These are phyloP conservation scores for Boletus reticuloceps DNA, from an alignment of 768 basidiomycete genomes.

Conservation along the genomic window DNA sequence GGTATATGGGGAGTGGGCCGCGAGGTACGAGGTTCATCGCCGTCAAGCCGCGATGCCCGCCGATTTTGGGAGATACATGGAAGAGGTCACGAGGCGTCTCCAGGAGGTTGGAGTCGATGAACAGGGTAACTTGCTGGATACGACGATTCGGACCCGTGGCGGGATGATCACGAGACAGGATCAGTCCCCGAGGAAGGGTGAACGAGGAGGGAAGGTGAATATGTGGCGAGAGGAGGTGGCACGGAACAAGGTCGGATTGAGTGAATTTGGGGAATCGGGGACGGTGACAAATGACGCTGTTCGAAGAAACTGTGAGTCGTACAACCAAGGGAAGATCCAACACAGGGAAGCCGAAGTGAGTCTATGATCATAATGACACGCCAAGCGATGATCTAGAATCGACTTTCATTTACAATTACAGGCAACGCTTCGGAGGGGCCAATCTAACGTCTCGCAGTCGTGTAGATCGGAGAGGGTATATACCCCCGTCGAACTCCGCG, in stretches of 20 bases:
- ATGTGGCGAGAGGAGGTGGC: slow-evolving; percentile 57
- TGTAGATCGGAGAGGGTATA: slow-evolving; percentile 25
- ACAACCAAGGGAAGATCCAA: slow-evolving; percentile 12
- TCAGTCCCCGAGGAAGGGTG: slow-evolving; percentile 15
- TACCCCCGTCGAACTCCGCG: slow-evolving; percentile 16
- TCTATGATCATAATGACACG: not conserved
- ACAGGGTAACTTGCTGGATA: slow-evolving; percentile 23
- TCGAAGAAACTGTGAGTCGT: slow-evolving; percentile 13
- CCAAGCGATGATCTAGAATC: not conserved
- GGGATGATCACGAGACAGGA: not conserved
- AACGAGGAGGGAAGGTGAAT: slow-evolving; percentile 39
- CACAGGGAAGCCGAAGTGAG: slow-evolving; percentile 25
- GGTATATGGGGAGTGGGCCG: slow-evolving; percentile 35
- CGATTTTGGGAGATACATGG: slow-evolving; percentile 28
- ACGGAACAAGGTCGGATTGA: slow-evolving; percentile 15
- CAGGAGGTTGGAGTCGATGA: slow-evolving; percentile 30
- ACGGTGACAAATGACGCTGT: slow-evolving; percentile 12
- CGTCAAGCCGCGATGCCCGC: slow-evolving; percentile 20
- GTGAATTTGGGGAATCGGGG: slow-evolving; percentile 21
- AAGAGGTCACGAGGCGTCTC: slow-evolving; percentile 36
- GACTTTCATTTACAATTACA: slow-evolving; percentile 5
- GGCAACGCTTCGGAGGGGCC: slow-evolving; percentile 15
- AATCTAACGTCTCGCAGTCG: slow-evolving; percentile 22
- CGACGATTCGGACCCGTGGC: slow-evolving; percentile 13
- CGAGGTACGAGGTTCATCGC: slow-evolving; percentile 24